Evolutionary conservation across 352 stramenopile genomes (phyloP).

Genomic region (Pythium diclinum): DNA sequence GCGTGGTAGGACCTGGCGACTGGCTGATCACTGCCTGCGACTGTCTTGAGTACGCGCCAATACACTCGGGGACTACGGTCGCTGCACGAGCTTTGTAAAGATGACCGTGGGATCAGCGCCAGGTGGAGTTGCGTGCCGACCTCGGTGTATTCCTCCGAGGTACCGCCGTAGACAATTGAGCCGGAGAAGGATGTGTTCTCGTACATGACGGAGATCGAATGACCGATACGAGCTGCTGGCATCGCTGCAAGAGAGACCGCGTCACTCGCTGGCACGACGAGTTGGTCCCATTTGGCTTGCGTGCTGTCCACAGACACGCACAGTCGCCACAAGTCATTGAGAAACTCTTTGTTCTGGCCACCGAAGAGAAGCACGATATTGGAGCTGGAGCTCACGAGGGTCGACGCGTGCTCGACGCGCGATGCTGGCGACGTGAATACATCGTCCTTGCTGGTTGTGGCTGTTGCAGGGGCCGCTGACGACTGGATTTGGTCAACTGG

Average conservation of each 20-base stretch:
- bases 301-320: slow-evolving; percentile 41
- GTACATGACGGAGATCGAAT: slow-evolving; percentile 57
- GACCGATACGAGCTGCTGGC: slow-evolving; percentile 47
- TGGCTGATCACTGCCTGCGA: slow-evolving; percentile 18
- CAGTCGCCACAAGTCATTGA: slow-evolving; percentile 61
- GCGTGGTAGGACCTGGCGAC: slow-evolving; percentile 47
- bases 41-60: slow-evolving; percentile 37
- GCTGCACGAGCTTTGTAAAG: slow-evolving; percentile 24
- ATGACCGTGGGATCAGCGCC: slow-evolving; percentile 39
- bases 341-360: slow-evolving; percentile 50
- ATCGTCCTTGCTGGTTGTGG: slow-evolving; percentile 30
- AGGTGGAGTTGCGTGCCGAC: slow-evolving; percentile 37
- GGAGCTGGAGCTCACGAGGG: slow-evolving; percentile 11
- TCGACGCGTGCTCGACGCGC: slow-evolving; percentile 53
- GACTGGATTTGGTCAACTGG: slow-evolving; percentile 55
- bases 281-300: slow-evolving; percentile 44
- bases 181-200: slow-evolving; percentile 43
- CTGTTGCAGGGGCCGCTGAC: slow-evolving; percentile 15
- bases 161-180: slow-evolving; percentile 44
- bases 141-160: slow-evolving; percentile 47
- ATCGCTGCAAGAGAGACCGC: slow-evolving; percentile 23
- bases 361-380: slow-evolving; percentile 50
- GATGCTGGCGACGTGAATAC: slow-evolving; percentile 61
- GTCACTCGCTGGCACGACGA: slow-evolving; percentile 38
- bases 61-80: slow-evolving; percentile 32